Percentiles rank a stretch among this genome's conserved stretches.
Conservation (phyloP, 805 yeast genomes). For the Torulaspora delbrueckii region DNA sequence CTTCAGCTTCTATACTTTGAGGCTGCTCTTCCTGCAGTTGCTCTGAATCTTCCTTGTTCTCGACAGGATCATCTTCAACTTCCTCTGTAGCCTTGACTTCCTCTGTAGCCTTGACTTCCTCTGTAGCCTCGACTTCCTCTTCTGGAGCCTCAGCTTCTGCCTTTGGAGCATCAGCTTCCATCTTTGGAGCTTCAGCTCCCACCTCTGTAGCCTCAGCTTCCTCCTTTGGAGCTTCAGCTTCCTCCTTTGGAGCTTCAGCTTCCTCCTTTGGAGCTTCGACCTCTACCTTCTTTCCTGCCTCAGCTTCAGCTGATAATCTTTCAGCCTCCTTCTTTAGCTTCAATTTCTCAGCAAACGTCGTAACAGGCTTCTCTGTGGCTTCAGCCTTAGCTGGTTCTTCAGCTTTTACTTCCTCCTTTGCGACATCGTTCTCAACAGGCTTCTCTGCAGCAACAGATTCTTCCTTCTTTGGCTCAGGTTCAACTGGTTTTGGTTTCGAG, state of each 20-base stretch:
- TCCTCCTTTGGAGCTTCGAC: background rate
- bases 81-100: background rate
- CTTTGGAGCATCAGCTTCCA: constrained; percentile 7
- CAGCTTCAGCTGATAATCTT: constrained; percentile 4
- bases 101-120: constrained; percentile 1
- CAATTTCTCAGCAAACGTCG: constrained; percentile 28
- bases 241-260: constrained; percentile 2
- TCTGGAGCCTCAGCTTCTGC: too few relatives aligned
- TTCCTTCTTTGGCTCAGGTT: constrained; percentile 5
- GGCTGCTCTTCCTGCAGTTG: background rate
- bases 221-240: constrained; percentile 5
- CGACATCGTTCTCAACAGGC: constrained; percentile 3
- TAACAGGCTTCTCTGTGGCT: constrained; percentile 6
- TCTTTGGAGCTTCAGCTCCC: constrained; percentile 6
- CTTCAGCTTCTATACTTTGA: background rate
- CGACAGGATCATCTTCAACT: background rate
- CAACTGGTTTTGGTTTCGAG: constrained; percentile 6
- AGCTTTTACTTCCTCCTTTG: constrained; percentile 6
- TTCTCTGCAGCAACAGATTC: constrained; percentile 3
- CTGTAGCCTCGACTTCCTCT: too few relatives aligned
- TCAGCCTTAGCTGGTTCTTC: constrained; percentile 8
- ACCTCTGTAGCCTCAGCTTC: constrained; percentile 6
- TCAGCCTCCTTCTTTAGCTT: constrained; percentile 20
- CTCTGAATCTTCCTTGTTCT: background rate
- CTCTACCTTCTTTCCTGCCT: background rate